Evolutionary conservation across 306 rosid species (phyloP).

Genomic region (Arachis stenosperma): DNA sequence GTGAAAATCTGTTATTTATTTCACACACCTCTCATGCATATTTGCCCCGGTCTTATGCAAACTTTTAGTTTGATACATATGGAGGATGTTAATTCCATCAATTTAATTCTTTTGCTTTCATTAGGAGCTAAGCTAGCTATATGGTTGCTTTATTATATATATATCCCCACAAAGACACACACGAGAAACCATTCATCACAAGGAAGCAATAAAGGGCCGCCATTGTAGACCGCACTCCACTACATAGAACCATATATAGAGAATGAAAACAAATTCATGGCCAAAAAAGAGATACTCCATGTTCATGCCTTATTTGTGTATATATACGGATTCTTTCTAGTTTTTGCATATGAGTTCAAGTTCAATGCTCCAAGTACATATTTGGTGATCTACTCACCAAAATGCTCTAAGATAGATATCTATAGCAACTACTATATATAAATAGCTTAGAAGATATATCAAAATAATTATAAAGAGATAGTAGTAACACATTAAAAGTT

Average conservation of each 20-base stretch:
- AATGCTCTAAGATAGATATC: neutral
- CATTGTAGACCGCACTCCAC: slow-evolving; percentile 8
- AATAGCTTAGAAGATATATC: too few species aligned
- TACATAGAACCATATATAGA: neutral
- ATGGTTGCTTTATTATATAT: neutral
- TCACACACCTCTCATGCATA: too few species aligned
- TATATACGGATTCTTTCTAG: neutral
- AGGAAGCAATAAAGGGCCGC: slow-evolving; percentile 27
- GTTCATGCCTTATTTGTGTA: neutral
- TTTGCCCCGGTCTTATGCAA: too few species aligned
- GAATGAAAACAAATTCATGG: neutral
- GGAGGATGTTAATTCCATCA: neutral
- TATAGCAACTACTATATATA: too few species aligned
- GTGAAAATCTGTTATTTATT: too few species aligned
- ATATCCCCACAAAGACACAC: slow-evolving; percentile 4
- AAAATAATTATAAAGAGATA: too few species aligned
- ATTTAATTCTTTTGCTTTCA: neutral
- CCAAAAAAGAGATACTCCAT: neutral
- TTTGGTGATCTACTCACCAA: neutral
- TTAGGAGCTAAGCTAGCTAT: slow-evolving; percentile 23
- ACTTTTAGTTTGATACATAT: neutral
- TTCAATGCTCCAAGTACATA: neutral
- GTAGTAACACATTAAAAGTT: too few species aligned
- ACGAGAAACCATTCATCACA: slow-evolving; percentile 19
- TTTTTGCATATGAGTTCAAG: neutral